A percentile compares a stretch with the other conserved stretches of the same genome.
These are phyloP conservation scores for Pochonia chlamydosporia DNA, from an alignment of 2,329 filamentous ascomycete genomes.

Conservation along the genomic window DNA sequence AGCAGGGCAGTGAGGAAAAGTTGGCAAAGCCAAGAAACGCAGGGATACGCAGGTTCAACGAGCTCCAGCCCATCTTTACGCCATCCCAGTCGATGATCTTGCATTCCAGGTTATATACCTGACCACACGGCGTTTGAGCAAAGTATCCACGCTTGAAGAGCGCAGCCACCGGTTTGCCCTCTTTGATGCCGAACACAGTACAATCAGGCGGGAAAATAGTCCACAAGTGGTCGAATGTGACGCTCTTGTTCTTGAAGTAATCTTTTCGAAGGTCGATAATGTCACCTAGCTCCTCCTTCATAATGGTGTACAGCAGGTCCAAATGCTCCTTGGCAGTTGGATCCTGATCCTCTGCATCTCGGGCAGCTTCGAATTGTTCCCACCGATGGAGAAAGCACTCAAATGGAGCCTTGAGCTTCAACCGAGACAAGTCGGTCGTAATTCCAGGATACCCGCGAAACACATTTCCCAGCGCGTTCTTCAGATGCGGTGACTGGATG, in stretches of 20 bases:
- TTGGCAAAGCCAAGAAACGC: slow-evolving; percentile 37
- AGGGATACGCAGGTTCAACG: slow-evolving; percentile 28
- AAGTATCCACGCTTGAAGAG: slow-evolving; percentile 32
- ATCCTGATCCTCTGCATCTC: slow-evolving; percentile 35
- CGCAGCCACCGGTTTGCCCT: slow-evolving; percentile 33
- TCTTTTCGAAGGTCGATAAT: slow-evolving; percentile 44
- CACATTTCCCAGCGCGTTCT: slow-evolving; percentile 47
- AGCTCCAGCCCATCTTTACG: slow-evolving; percentile 36
- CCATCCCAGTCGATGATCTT: slow-evolving; percentile 44
- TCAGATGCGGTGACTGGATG: slow-evolving; percentile 57
- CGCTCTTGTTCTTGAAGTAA: slow-evolving; percentile 45
- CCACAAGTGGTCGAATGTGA: slow-evolving; percentile 48
- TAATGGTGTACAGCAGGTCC: slow-evolving; percentile 37
- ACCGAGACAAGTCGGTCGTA: slow-evolving; percentile 50
- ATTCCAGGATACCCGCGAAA: slow-evolving; percentile 55
- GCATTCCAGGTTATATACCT: slow-evolving; percentile 32
- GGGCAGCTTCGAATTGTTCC: slow-evolving; percentile 38
- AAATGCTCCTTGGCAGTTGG: slow-evolving; percentile 38
- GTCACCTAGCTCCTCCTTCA: slow-evolving; percentile 46
- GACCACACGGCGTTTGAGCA: slow-evolving; percentile 28
- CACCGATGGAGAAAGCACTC: slow-evolving; percentile 62
- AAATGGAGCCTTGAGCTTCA: slow-evolving; percentile 57
- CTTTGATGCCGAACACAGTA: slow-evolving; percentile 31
- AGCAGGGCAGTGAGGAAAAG: slow-evolving; percentile 37
- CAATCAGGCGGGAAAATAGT: slow-evolving; percentile 46